phyloP scores from a whole-genome alignment of 129 eudicot genomes.

The Deinandra increscens region DNA sequence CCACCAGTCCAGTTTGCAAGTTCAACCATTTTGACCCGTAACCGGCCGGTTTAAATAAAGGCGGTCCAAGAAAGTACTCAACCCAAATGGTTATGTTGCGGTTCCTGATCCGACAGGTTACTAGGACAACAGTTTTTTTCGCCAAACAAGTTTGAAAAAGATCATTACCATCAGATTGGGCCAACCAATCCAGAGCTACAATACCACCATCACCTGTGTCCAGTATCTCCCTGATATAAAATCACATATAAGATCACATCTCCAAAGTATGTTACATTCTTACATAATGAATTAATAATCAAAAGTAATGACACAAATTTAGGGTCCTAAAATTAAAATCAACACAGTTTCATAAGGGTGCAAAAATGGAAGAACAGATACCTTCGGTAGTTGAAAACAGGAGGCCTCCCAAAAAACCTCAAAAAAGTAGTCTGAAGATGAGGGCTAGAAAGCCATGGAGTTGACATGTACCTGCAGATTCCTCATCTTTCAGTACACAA shows the following conservation, averaged over 20 bases:
- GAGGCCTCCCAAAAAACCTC: slow-evolving; percentile 65
- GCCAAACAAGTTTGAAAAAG: neutral
- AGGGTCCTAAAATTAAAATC: neutral
- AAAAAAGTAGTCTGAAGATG: slow-evolving; percentile 83
- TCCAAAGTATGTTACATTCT: no score
- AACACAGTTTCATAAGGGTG: neutral
- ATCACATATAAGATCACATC: neutral
- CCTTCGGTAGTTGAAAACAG: slow-evolving; percentile 63
- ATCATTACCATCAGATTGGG: slow-evolving; percentile 46
- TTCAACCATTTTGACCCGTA: no score
- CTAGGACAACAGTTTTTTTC: neutral
- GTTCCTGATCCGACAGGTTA: no score
- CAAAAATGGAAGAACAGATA: slow-evolving; percentile 15
- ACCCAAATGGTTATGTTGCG: no score
- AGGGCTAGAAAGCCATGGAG: slow-evolving; percentile 96
- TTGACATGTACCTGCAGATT: slow-evolving; percentile 65
- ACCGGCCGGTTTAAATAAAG: no score
- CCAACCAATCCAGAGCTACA: slow-evolving; percentile 84
- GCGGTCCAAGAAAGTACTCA: no score
- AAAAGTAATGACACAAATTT: slow-evolving; percentile 4
- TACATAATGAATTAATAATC: no score
- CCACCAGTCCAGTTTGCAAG: no score
- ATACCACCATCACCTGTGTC: slow-evolving; percentile 82
- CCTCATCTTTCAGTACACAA: neutral
- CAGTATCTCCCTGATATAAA: slow-evolving; percentile 56